Conservation (phyloP, 805 yeast genomes). For the Candida maesae region DNA sequence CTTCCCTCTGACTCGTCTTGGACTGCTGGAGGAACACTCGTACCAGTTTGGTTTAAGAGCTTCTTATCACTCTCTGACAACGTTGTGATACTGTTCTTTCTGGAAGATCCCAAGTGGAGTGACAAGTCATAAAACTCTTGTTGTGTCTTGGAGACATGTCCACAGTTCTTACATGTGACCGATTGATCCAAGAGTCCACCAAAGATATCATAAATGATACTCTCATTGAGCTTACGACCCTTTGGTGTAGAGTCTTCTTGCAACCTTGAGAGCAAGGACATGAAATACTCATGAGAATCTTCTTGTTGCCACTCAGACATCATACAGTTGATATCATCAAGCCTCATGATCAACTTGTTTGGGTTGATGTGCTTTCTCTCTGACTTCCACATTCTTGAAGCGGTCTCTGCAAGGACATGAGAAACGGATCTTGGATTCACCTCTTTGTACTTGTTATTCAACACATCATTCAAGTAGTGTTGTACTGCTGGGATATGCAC, state of each 20-base stretch:
- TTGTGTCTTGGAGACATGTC: conserved; percentile 77
- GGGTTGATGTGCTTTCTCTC: conserved; percentile 61
- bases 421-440: conserved; percentile 59
- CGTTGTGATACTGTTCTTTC: conserved; percentile 20
- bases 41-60: conserved; percentile 5
- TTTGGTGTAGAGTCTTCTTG: conserved; percentile 93
- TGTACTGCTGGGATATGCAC: conserved; percentile 88
- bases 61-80: conserved; percentile 9
- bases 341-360: conserved; percentile 60
- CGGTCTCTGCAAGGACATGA: conserved; percentile 61
- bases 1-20: conserved; percentile 13
- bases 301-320: conserved; percentile 98
- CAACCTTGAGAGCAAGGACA: conserved; percentile 82
- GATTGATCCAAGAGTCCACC: conserved; percentile 86
- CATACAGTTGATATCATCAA: conserved; percentile 88
- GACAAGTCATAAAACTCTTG: conserved; percentile 95
- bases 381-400: conserved; percentile 60
- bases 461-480: conserved; percentile 71
- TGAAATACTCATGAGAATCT: conserved; percentile 95
- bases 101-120: conserved; percentile 50
- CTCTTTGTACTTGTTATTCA: conserved; percentile 46
- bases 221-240: conserved; percentile 77
- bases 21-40: conserved; percentile 3
- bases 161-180: conserved; percentile 80
- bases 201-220: conserved; percentile 87